Percentiles rank a stretch among this genome's conserved stretches.
phyloP scores from a whole-genome alignment of 208 protist genomes.

The Trypanosoma lewisi region DNA sequence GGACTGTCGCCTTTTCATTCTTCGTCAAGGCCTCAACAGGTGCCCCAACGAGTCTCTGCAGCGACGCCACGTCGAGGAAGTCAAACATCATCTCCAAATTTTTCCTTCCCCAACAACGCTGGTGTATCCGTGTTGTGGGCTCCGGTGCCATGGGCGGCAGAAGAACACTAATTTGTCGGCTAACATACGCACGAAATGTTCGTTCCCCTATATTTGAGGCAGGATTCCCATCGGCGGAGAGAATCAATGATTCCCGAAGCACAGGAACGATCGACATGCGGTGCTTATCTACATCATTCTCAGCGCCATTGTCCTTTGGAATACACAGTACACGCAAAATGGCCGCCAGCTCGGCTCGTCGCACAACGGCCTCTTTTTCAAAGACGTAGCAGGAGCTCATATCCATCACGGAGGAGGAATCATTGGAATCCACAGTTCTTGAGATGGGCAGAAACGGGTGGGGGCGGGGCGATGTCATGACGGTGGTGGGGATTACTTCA shows the following conservation, averaged over 20 bases:
- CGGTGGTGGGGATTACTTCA: not conserved
- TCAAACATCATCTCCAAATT: constrained; percentile 40
- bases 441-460: constrained; percentile 20
- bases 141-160: constrained; percentile 32
- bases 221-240: constrained; percentile 7
- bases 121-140: constrained; percentile 28
- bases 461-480: constrained; percentile 17
- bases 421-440: not conserved
- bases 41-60: constrained; percentile 19
- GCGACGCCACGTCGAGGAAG: constrained; percentile 15
- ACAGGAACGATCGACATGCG: not conserved
- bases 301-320: not conserved
- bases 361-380: constrained; percentile 28
- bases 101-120: constrained; percentile 35
- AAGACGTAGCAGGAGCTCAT: constrained; percentile 26
- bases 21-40: constrained; percentile 24
- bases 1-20: constrained; percentile 28
- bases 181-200: constrained; percentile 33
- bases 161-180: constrained; percentile 20
- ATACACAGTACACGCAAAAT: constrained; percentile 23
- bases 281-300: not conserved
- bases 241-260: constrained; percentile 13
- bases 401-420: constrained; percentile 16
- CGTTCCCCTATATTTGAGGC: constrained; percentile 27
- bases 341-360: constrained; percentile 23